Conservation (phyloP, 371 early-diverging fungal species). For the Mortierella sp. region DNA sequence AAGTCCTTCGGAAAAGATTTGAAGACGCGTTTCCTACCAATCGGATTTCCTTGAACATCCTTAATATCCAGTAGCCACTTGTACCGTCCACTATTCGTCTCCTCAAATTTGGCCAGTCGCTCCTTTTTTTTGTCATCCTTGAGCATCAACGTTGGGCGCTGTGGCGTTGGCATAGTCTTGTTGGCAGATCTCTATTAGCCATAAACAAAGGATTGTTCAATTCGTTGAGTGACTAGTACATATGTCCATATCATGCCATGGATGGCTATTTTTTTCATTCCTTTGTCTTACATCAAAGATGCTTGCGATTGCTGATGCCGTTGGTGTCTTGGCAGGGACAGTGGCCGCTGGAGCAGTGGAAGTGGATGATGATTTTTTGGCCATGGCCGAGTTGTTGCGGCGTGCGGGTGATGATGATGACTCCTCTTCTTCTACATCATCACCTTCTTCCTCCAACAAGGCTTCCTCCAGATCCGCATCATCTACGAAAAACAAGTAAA, state of each 20-base stretch:
- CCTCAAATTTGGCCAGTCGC: constrained; percentile 74
- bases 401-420: constrained; percentile 24
- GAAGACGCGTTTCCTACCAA: constrained; percentile 50
- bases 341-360: not conserved
- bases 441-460: constrained; percentile 21
- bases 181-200: constrained; percentile 10
- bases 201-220: constrained; percentile 3
- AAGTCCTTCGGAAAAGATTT: not conserved
- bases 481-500: constrained; percentile 2
- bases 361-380: not conserved
- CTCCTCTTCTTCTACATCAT: constrained; percentile 18
- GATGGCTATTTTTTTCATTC: not conserved
- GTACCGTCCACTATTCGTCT: constrained; percentile 89
- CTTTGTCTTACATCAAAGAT: constrained; percentile 22
- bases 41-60: constrained; percentile 80
- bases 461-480: constrained; percentile 21
- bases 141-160: constrained; percentile 23
- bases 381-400: constrained; percentile 2
- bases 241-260: no score
- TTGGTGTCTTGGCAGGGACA: no score
- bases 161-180: constrained; percentile 11
- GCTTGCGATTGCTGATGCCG: constrained; percentile 1
- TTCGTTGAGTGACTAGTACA: not conserved
- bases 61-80: constrained; percentile 85
- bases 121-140: constrained; percentile 55